Percentiles rank a stretch among this genome's conserved stretches.
These are phyloP conservation scores for Colletotrichum noveboracense DNA, from an alignment of 2,329 filamentous ascomycete genomes.

Conservation along the genomic window DNA sequence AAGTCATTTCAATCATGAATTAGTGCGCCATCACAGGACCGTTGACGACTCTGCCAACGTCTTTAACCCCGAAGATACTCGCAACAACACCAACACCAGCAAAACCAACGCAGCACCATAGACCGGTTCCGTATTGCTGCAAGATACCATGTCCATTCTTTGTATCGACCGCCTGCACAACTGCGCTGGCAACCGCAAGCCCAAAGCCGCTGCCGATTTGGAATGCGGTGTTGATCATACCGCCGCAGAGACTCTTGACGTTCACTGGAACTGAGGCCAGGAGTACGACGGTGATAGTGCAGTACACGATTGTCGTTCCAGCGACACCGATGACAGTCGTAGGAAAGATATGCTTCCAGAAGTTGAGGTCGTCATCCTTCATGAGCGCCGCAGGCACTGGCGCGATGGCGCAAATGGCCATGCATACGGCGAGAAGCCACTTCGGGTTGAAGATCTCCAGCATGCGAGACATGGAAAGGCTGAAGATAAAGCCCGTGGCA, in stretches of 20 bases:
- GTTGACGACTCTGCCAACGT: not conserved
- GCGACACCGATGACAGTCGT: slow-evolving; percentile 12
- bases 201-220: slow-evolving; percentile 13
- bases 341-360: slow-evolving; percentile 16
- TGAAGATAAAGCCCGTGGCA: slow-evolving; percentile 11
- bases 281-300: slow-evolving; percentile 17
- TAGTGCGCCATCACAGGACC: not conserved
- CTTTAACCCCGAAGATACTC: slow-evolving; percentile 4
- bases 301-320: slow-evolving; percentile 14
- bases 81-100: slow-evolving; percentile 7
- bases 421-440: not conserved
- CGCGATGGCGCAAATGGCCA: slow-evolving; percentile 11
- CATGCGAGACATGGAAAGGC: slow-evolving; percentile 17
- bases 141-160: not conserved
- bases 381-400: slow-evolving; percentile 9
- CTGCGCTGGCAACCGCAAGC: slow-evolving; percentile 1
- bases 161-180: slow-evolving; percentile 8
- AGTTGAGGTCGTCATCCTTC: slow-evolving; percentile 5
- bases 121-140: slow-evolving; percentile 3
- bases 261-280: slow-evolving; percentile 10
- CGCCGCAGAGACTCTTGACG: slow-evolving; percentile 19
- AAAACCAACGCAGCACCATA: slow-evolving; percentile 10
- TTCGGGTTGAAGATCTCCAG: slow-evolving; percentile 13
- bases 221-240: slow-evolving; percentile 17
- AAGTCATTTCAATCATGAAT: not conserved